Evolutionary conservation across 208 protist species (phyloP), one percentile per base, ranked within the genome.

Genomic region (Novymonas esmeraldas): DNA sequence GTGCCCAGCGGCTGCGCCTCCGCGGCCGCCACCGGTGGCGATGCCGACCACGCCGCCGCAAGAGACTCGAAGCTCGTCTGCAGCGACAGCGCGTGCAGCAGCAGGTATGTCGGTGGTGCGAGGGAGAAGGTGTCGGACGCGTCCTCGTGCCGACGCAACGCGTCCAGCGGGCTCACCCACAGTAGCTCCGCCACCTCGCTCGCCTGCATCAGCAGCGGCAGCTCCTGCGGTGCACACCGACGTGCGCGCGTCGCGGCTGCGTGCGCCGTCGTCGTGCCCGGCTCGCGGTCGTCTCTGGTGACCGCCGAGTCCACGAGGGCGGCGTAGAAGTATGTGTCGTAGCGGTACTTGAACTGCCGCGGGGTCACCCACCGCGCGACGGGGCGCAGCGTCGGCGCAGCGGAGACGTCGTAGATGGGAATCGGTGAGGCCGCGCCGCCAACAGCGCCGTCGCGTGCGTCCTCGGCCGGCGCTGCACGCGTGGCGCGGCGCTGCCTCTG

Each of bases 301-400:
- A 59, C 34, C 48, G 56, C 70, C n/a, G 52, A 41, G 28, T 33
- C 10, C 39, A 81, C 70, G 4, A 79, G 26, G 0, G 69, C 67
- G 0, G 65, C 79, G 48, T 73, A 89, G 29, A 89, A 89, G 39
- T 70, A 75, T 0, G 83, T 89, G 58, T 89, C 83, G 51, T 89
- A 85, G 34, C 83, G 75, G 65, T 81, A 82, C 52, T 58, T 64
- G 16, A 63, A 71, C 26, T 68, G 58, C 18, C 70, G 62, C 20
- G 83, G 82, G n/a, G 83, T 84, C 24, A 89, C 69, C 79, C 79
- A 89, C 36, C 70, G 83, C 0, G 64, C 83, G 2, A 89, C 50
- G 2, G 69, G 73, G 20, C 64, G 58, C 36, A 89, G 65, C 13
- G n/a, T 36, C 29, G 46, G 45, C 2, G 67, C 24, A 16, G 65